Conservation (phyloP, 768 basidiomycete species). For the Galerina sulciceps region DNA sequence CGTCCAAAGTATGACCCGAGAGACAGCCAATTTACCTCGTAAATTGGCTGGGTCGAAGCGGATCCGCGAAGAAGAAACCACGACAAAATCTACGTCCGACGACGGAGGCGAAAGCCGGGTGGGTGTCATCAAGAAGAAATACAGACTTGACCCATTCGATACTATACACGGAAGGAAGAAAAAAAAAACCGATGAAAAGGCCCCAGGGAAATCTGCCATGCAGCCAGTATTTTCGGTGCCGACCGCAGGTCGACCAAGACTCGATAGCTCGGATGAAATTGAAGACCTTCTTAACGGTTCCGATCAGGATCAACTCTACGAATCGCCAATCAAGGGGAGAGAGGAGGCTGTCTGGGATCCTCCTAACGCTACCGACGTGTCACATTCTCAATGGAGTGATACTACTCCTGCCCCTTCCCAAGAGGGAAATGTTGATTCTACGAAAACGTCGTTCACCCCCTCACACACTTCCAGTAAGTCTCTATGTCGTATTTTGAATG, state of each 20-base stretch:
- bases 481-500: background rate
- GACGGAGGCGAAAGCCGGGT: constrained; percentile 66
- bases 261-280: constrained; percentile 6
- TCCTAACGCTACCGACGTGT: background rate
- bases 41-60: constrained; percentile 62
- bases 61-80: constrained; percentile 41
- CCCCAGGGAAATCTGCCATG: background rate
- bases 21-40: constrained; percentile 64
- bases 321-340: background rate
- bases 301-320: background rate
- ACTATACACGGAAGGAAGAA: constrained; percentile 50
- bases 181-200: constrained; percentile 31
- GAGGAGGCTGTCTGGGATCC: too few species aligned
- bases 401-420: background rate
- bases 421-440: background rate
- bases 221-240: background rate
- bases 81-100: constrained; percentile 25
- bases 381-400: background rate
- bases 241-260: background rate
- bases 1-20: constrained; percentile 46
- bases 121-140: constrained; percentile 61
- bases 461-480: background rate
- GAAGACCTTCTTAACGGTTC: constrained; percentile 1
- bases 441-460: background rate
- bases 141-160: constrained; percentile 61